Conservation (phyloP, 2,329 filamentous ascomycete genomes). For the Xylariaceae sp. region DNA sequence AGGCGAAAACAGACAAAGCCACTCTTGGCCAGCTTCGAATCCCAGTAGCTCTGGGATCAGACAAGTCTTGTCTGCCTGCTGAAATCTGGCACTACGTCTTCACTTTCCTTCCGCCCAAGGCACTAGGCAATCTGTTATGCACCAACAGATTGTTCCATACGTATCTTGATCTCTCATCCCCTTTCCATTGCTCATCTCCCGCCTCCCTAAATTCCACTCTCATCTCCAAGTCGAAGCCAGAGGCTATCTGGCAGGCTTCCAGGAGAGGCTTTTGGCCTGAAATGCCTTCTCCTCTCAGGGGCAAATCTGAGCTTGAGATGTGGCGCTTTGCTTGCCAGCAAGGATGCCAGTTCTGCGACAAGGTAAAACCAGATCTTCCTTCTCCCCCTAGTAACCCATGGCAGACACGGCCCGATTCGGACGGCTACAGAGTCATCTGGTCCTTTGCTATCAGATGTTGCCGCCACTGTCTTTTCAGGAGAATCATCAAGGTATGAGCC, state of each 20-base stretch:
- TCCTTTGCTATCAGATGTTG: conserved; percentile 62
- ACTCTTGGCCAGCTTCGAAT: neutral
- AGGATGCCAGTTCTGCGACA: conserved; percentile 62
- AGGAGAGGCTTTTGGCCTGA: conserved; percentile 57
- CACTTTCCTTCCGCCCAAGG: conserved; percentile 54
- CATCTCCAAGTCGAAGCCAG: conserved; percentile 40
- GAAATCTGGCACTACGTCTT: conserved; percentile 67
- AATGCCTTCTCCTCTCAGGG: conserved; percentile 61
- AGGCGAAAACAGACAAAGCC: conserved; percentile 12
- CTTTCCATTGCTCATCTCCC: conserved; percentile 17
- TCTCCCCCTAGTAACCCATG: conserved; percentile 33
- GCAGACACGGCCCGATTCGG: conserved; percentile 53
- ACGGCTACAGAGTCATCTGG: conserved; percentile 60
- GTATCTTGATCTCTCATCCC: conserved; percentile 45
- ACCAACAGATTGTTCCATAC: conserved; percentile 60
- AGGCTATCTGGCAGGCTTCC: conserved; percentile 64
- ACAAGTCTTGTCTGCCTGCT: conserved; percentile 31
- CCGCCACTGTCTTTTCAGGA: conserved; percentile 53
- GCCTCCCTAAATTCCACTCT: conserved; percentile 28
- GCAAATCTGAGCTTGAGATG: conserved; percentile 65
- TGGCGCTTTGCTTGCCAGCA: conserved; percentile 60
- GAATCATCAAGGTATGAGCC: conserved; percentile 56
- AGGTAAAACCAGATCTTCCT: conserved; percentile 21
- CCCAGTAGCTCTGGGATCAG: conserved; percentile 3
- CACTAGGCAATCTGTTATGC: conserved; percentile 56